Conservation (phyloP, 2,329 filamentous ascomycete genomes). For the Cladosporium sp. region DNA sequence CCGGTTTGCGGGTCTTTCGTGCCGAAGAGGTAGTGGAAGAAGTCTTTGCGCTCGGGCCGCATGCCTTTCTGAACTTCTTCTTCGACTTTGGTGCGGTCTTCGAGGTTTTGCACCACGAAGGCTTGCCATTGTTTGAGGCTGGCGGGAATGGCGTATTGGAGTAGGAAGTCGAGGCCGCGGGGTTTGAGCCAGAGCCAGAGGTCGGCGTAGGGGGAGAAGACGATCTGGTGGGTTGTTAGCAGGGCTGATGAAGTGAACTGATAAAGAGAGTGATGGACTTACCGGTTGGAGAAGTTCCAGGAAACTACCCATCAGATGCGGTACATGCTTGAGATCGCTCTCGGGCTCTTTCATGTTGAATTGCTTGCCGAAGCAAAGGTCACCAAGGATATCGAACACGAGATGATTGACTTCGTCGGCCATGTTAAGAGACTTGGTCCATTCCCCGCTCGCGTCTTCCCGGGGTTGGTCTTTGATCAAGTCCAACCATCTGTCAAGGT, state of each 20-base stretch:
- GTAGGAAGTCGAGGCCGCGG: constrained; percentile 35
- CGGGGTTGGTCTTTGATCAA: neutral
- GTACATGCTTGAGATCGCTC: constrained; percentile 26
- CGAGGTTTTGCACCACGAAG: constrained; percentile 38
- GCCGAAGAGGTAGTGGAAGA: constrained; percentile 24
- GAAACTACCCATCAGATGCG: constrained; percentile 16
- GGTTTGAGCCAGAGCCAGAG: constrained; percentile 20
- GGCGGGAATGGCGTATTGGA: constrained; percentile 39
- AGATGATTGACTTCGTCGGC: constrained; percentile 38
- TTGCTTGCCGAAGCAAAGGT: constrained; percentile 37
- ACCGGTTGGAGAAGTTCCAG: constrained; percentile 18
- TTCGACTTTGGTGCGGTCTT: constrained; percentile 37
- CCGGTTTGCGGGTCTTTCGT: constrained; percentile 23
- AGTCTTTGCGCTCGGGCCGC: constrained; percentile 29
- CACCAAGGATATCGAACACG: constrained; percentile 46
- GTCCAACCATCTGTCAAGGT: constrained; percentile 14
- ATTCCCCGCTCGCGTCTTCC: neutral
- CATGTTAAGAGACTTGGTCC: constrained; percentile 33
- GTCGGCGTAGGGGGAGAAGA: constrained; percentile 16
- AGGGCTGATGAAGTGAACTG: too few relatives aligned
- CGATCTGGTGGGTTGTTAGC: constrained; percentile 7
- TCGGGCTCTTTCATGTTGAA: constrained; percentile 40
- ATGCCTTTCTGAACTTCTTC: constrained; percentile 16
- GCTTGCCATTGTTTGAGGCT: constrained; percentile 38
- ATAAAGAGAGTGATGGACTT: constrained; percentile 10